phyloP scores from a whole-genome alignment of 179 eudicot species.

The Silene vulgaris region DNA sequence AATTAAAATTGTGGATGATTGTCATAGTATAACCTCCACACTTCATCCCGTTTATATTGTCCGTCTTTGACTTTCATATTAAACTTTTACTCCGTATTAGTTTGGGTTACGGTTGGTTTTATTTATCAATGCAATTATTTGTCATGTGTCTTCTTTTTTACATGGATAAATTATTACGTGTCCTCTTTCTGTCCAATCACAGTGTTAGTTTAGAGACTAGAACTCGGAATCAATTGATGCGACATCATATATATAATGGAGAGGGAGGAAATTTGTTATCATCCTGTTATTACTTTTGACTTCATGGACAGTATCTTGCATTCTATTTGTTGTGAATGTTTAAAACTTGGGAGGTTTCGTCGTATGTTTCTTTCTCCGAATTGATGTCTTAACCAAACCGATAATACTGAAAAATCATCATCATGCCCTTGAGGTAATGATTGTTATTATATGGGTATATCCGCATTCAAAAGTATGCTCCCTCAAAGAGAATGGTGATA shows the following conservation, averaged over 20 bases:
- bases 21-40: background rate
- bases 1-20: background rate
- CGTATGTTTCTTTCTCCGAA: background rate
- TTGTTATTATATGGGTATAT: background rate
- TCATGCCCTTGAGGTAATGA: background rate
- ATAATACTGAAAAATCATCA: background rate
- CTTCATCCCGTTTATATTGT: too few species aligned
- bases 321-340: background rate
- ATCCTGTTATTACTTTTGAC: slow-evolving; percentile 23
- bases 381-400: slow-evolving; percentile 18
- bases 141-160: too few species aligned
- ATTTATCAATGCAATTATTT: too few species aligned
- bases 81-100: too few species aligned
- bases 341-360: slow-evolving; percentile 2
- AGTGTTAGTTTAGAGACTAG: too few species aligned
- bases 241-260: slow-evolving; percentile 10
- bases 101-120: too few species aligned
- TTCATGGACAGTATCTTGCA: slow-evolving; percentile 19
- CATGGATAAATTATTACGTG: too few species aligned
- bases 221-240: background rate
- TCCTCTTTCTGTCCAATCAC: too few species aligned
- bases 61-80: too few species aligned
- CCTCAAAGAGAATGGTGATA: background rate
- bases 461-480: background rate
- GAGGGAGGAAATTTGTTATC: slow-evolving; percentile 12